Evolutionary conservation across 192 early-diverging fungal genomes (phyloP), one percentile per base, ranked within the genome.

Genomic region (Coemansia sp.): DNA sequence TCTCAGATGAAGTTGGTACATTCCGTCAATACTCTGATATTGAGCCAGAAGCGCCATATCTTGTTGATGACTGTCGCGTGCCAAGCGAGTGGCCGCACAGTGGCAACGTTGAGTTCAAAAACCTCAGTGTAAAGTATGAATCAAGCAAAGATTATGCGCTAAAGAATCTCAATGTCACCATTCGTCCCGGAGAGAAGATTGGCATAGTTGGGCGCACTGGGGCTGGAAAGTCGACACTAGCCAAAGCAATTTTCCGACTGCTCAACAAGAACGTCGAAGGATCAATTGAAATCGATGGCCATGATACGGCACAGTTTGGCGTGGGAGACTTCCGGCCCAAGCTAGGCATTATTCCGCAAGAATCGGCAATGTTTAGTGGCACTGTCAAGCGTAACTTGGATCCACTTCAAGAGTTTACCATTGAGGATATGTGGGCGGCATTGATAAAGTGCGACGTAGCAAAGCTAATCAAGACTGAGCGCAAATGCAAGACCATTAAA

Each of bases 141-240:
- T 66, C 71, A 12, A 75, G 64, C 20, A 53, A 64, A 58, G 31
- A 70, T 12, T 82, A 83, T 4, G 89, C 88, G 1, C 65, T 96
- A 9, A 79, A 89, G 38, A 64, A 86, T 41, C 73, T 94, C 25
- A 81, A 78, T 14, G 39, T 91, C 14, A 47, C 72, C 10, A 83
- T 94, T 51, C 80, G 79, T 6, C 79, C 86, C 0, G 89, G 88
- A 3, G 86, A 87, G 51, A 87, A 87, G 49, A 70, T 88, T 46
- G 87, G 87, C 24, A 83, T 88, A 15, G 87, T 95, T 31, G 94
- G 94, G 15, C 81, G 94, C 4, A 92, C 92, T 6, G 93, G 93
- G 6, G 90, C 90, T 10, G 89, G 90, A 17, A 92, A 91, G 49
- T 74, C 74, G 29, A 85, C 83, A 32, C 77, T 93, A 62, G 79